phyloP scores from a whole-genome alignment of 2,329 filamentous ascomycete species.

The Coleophoma cylindrospora region DNA sequence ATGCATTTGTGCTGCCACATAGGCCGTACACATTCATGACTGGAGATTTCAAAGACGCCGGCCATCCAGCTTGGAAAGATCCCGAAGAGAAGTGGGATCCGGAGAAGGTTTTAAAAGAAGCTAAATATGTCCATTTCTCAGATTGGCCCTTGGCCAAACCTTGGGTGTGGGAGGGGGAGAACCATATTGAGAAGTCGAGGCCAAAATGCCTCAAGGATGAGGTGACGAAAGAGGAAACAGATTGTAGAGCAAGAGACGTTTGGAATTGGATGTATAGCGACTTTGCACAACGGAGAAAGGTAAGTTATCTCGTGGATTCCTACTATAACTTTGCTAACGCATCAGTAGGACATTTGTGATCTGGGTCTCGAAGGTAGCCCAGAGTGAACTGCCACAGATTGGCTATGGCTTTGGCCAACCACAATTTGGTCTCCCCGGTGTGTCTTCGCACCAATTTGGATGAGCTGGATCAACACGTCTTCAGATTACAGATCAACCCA shows the following conservation, averaged over 20 bases:
- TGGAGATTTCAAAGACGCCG: conserved; percentile 46
- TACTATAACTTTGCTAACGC: neutral
- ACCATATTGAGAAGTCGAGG: conserved; percentile 4
- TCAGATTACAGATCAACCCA: no score
- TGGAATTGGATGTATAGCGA: conserved; percentile 20
- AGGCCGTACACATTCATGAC: conserved; percentile 48
- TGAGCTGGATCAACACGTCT: no score
- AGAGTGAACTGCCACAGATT: no score
- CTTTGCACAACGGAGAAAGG: conserved; percentile 16
- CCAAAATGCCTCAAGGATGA: conserved; percentile 13
- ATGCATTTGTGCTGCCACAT: conserved; percentile 50
- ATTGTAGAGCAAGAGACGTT: conserved; percentile 18
- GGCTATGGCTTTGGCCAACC: no score
- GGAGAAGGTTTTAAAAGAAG: conserved; percentile 40
- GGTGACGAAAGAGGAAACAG: conserved; percentile 7
- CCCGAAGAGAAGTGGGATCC: conserved; percentile 44
- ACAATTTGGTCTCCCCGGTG: no score
- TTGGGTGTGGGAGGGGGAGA: conserved; percentile 41
- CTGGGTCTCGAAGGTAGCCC: neutral
- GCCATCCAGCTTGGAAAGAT: conserved; percentile 41
- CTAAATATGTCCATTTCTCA: conserved; percentile 54
- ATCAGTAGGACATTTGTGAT: neutral
- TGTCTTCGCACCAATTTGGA: no score
- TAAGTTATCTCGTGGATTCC: conserved; percentile 3
- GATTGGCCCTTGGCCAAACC: conserved; percentile 57